Evolutionary conservation across 2,329 filamentous ascomycete species (phyloP).

Genomic region (Calonectria leucothoes): DNA sequence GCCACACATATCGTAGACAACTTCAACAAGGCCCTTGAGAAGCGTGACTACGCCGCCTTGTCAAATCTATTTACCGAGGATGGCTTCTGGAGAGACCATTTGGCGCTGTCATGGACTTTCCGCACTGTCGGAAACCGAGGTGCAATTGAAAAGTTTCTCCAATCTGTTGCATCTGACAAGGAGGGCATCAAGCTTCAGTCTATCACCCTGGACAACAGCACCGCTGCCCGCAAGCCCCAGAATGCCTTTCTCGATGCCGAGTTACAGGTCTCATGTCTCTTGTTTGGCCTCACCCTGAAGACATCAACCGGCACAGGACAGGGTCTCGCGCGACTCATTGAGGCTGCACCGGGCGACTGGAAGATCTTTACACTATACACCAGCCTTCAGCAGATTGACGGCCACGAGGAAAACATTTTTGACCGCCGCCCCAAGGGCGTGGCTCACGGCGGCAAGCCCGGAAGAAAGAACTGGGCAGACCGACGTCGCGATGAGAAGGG

Average conservation of each 20-base stretch:
- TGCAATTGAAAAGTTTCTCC: constrained; percentile 54
- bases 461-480: constrained; percentile 71
- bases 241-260: constrained; percentile 59
- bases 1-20: constrained; percentile 35
- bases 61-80: constrained; percentile 47
- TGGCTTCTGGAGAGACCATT: constrained; percentile 69
- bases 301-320: constrained; percentile 65
- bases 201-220: constrained; percentile 57
- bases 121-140: constrained; percentile 58
- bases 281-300: constrained; percentile 66
- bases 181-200: constrained; percentile 52
- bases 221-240: constrained; percentile 55
- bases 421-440: constrained; percentile 66
- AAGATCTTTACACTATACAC: constrained; percentile 75
- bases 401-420: constrained; percentile 62
- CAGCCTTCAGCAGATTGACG: constrained; percentile 63
- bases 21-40: constrained; percentile 55
- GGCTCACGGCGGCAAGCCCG: constrained; percentile 62
- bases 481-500: constrained; percentile 59
- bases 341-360: constrained; percentile 58
- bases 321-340: constrained; percentile 66
- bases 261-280: constrained; percentile 61
- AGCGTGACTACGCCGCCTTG: constrained; percentile 48
- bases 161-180: not conserved
- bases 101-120: constrained; percentile 67